These are phyloP conservation scores for Magnaporthales sp. DNA, from an alignment of 2,329 filamentous ascomycete genomes.

Conservation along the genomic window DNA sequence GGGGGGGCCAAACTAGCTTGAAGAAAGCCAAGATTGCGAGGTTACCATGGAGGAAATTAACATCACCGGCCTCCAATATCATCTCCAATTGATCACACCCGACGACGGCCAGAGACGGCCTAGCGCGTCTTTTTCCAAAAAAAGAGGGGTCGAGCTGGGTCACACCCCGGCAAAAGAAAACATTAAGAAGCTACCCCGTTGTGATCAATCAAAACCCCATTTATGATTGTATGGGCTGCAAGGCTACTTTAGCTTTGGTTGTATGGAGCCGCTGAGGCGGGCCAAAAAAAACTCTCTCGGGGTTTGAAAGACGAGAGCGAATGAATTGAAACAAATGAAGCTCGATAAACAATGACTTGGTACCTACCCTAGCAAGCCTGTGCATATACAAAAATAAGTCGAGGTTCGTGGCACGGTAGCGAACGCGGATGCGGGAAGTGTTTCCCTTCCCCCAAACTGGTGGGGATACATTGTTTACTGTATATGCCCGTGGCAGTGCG, in stretches of 20 bases:
- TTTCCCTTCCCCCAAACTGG: not conserved
- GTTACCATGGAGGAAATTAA: not conserved
- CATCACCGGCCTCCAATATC: not conserved
- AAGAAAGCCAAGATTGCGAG: not conserved
- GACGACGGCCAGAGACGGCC: not conserved
- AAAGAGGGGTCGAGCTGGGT: not conserved
- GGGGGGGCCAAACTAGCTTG: not conserved
- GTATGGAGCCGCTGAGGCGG: not conserved
- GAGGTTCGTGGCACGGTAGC: not conserved
- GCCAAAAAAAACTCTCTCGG: not conserved
- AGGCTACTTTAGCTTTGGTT: not conserved
- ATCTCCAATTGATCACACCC: not conserved
- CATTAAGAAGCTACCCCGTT: not conserved
- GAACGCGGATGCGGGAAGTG: not conserved
- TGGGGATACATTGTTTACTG: not conserved
- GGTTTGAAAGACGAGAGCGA: not conserved
- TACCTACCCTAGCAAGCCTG: not conserved
- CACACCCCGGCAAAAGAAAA: not conserved
- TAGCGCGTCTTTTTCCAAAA: not conserved
- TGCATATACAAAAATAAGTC: not conserved
- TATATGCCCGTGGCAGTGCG: too few species aligned
- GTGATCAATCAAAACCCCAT: not conserved
- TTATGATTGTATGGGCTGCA: not conserved
- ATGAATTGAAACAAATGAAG: not conserved
- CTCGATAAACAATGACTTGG: not conserved